These are phyloP conservation scores for Cutaneotrichosporon daszewskae DNA, from an alignment of 1,284 basidiomycete genomes.

Conservation along the genomic window DNA sequence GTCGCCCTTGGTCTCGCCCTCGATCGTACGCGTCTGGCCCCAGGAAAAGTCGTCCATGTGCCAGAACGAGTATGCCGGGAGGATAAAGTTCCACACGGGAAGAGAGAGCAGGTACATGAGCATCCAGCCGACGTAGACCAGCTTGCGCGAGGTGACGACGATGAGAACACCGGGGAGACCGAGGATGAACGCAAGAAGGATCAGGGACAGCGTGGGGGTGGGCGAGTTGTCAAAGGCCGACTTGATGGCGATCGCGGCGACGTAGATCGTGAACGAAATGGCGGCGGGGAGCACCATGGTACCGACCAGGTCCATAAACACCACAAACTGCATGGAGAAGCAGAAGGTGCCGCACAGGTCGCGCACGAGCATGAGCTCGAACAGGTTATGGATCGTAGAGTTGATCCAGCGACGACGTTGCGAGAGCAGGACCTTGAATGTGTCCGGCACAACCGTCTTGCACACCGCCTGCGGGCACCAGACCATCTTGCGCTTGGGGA, in stretches of 20 bases:
- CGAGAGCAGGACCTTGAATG: slow-evolving; percentile 86
- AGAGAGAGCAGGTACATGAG: slow-evolving; percentile 85
- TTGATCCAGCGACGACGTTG: slow-evolving; percentile 99
- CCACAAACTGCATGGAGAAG: slow-evolving; percentile 96
- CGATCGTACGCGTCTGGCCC: slow-evolving; percentile 89
- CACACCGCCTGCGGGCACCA: slow-evolving; percentile 98
- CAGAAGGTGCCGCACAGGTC: slow-evolving; percentile 95
- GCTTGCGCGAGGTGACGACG: slow-evolving; percentile 86
- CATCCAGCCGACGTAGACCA: slow-evolving; percentile 97
- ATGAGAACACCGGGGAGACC: slow-evolving; percentile 94
- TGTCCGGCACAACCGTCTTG: slow-evolving; percentile 95
- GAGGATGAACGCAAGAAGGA: slow-evolving; percentile 86
- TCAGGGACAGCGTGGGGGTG: slow-evolving; percentile 83
- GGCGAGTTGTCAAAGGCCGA: slow-evolving; percentile 60
- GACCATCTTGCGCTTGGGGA: slow-evolving; percentile 98
- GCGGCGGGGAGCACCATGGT: slow-evolving; percentile 95
- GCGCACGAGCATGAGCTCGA: slow-evolving; percentile 86
- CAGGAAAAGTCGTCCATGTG: slow-evolving; percentile 99
- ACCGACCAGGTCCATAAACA: slow-evolving; percentile 95
- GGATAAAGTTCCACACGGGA: slow-evolving; percentile 91
- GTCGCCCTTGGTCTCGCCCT: slow-evolving; percentile 60
- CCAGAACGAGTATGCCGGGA: slow-evolving; percentile 95
- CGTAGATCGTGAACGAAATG: slow-evolving; percentile 90
- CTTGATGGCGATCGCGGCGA: slow-evolving; percentile 79
- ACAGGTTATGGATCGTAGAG: slow-evolving; percentile 95